Evolutionary conservation across 306 rosid genomes (phyloP).

Genomic region (Sechiopsis laciniata): DNA sequence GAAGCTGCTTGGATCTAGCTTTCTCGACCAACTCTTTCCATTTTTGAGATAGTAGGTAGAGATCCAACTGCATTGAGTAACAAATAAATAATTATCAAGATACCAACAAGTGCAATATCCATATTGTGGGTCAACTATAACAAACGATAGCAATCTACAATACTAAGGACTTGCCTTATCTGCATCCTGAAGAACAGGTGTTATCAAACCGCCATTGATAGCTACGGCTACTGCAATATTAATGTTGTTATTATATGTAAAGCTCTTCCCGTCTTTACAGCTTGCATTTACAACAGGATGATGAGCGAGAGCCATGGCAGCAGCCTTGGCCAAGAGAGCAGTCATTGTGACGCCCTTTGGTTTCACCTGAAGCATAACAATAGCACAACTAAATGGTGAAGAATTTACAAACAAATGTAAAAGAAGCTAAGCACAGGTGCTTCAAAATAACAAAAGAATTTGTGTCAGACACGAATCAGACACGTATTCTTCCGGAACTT

Average conservation of each 20-base stretch:
- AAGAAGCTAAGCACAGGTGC: no score
- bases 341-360: conserved; percentile 96
- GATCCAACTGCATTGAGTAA: conserved; percentile 59
- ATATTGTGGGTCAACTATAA: background rate
- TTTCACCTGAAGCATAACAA: conserved; percentile 49
- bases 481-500: no score
- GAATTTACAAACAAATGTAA: background rate
- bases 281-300: conserved; percentile 76
- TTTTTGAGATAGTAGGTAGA: conserved; percentile 72
- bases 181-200: conserved; percentile 87
- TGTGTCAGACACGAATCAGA: no score
- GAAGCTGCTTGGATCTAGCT: conserved; percentile 86
- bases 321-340: conserved; percentile 75
- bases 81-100: conserved; percentile 25
- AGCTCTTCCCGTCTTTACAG: conserved; percentile 76
- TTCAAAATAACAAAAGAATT: no score
- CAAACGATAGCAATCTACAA: background rate
- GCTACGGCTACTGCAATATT: conserved; percentile 84
- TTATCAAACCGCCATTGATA: conserved; percentile 72
- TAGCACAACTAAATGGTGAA: conserved; percentile 5
- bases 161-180: conserved; percentile 48
- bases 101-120: background rate
- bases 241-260: conserved; percentile 51
- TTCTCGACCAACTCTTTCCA: conserved; percentile 89
- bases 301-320: conserved; percentile 73